These are phyloP conservation scores for Solanum medicagineum DNA, from an alignment of 257 asterid genomes.

Conservation along the genomic window DNA sequence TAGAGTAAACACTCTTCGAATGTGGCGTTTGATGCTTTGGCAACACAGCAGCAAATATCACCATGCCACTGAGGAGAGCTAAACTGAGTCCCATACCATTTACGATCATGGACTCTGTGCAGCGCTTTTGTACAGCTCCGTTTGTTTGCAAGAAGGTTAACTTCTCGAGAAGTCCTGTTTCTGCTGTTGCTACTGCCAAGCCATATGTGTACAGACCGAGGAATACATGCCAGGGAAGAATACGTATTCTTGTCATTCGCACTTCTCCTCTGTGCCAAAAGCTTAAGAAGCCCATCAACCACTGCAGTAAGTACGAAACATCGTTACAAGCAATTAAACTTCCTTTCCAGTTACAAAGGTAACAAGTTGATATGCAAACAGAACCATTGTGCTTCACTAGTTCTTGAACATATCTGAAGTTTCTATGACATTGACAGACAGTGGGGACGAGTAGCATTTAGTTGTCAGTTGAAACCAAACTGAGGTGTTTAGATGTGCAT, in stretches of 20 bases:
- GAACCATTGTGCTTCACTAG: background rate
- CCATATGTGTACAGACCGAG: conserved; percentile 78
- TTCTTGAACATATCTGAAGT: background rate
- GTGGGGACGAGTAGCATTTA: background rate
- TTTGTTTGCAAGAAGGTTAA: conserved; percentile 55
- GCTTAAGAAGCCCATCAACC: conserved; percentile 64
- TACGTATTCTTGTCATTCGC: conserved; percentile 33
- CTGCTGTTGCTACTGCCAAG: conserved; percentile 70
- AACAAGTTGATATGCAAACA: background rate
- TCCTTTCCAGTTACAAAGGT: background rate
- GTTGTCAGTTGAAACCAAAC: background rate
- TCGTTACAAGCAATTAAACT: background rate
- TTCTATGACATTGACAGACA: background rate
- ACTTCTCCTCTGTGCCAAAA: conserved; percentile 78
- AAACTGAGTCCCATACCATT: conserved; percentile 70
- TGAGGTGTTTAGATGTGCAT: background rate
- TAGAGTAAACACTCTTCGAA: conserved; percentile 16
- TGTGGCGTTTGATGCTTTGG: conserved; percentile 32
- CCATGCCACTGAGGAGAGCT: conserved; percentile 55
- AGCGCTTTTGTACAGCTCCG: conserved; percentile 37
- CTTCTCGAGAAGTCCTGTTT: conserved; percentile 82
- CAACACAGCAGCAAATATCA: conserved; percentile 50
- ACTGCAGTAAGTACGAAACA: conserved; percentile 33
- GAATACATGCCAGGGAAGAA: conserved; percentile 81
- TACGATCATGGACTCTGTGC: conserved; percentile 49